These are phyloP conservation scores for Megacollybia marginata DNA, from an alignment of 768 basidiomycete genomes.

Conservation along the genomic window DNA sequence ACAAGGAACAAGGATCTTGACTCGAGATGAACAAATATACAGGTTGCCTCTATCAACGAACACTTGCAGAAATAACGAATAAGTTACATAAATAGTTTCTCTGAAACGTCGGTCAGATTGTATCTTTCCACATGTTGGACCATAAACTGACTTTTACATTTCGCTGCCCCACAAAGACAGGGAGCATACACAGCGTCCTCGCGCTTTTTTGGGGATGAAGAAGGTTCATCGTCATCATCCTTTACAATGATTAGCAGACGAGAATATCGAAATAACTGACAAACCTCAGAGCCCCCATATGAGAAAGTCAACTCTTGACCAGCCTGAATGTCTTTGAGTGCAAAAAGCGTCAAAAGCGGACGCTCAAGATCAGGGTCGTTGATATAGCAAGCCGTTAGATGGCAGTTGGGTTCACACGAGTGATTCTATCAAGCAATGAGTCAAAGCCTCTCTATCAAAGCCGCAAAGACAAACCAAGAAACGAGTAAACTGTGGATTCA, in stretches of 20 bases:
- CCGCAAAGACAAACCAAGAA: constrained; percentile 53
- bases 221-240: neutral
- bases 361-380: constrained; percentile 69
- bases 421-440: constrained; percentile 56
- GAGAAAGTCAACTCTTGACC: constrained; percentile 74
- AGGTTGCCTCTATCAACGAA: no score
- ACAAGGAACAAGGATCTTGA: no score
- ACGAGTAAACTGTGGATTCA: constrained; percentile 66
- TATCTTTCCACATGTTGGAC: no score
- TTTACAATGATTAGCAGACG: constrained; percentile 1
- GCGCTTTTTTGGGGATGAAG: constrained; percentile 6
- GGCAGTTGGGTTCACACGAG: constrained; percentile 83
- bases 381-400: constrained; percentile 66
- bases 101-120: no score
- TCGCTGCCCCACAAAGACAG: constrained; percentile 45
- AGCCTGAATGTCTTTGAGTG: constrained; percentile 51
- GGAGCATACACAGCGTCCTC: constrained; percentile 26
- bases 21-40: no score
- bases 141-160: constrained; percentile 35
- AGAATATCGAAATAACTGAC: constrained; percentile 6
- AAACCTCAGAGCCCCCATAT: constrained; percentile 46
- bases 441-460: neutral
- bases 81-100: no score
- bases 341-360: constrained; percentile 63
- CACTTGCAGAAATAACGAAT: no score